These are phyloP conservation scores for Gossypium bickii DNA, from an alignment of 345 rosid genomes.

Conservation along the genomic window DNA sequence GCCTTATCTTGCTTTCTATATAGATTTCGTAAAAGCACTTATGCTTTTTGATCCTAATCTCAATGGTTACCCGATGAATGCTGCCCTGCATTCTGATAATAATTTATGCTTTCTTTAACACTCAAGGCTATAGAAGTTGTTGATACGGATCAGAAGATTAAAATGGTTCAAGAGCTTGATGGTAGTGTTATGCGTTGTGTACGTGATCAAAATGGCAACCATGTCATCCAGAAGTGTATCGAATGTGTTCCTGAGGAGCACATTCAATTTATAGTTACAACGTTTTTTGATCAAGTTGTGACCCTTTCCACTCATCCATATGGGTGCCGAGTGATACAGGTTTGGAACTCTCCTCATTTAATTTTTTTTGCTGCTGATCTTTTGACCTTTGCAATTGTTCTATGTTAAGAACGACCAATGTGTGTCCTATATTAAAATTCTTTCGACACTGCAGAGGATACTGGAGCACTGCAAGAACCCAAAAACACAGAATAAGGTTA, in stretches of 20 bases:
- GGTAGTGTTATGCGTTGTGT: slow-evolving; percentile 58
- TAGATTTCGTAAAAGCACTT: slow-evolving; percentile 3
- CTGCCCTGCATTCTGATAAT: slow-evolving; percentile 11
- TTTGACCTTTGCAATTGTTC: not conserved
- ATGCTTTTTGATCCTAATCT: not conserved
- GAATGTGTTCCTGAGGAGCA: slow-evolving; percentile 59
- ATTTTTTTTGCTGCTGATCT: not conserved
- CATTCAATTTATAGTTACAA: slow-evolving; percentile 19
- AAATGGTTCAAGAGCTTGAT: slow-evolving; percentile 62
- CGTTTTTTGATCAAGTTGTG: slow-evolving; percentile 53
- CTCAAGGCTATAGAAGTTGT: slow-evolving; percentile 59
- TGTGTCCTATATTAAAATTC: not conserved
- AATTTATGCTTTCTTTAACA: slow-evolving; percentile 15
- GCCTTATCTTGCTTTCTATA: not conserved
- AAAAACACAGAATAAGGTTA: slow-evolving; percentile 42
- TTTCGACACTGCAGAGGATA: slow-evolving; percentile 40
- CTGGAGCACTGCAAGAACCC: slow-evolving; percentile 45
- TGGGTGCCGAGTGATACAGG: slow-evolving; percentile 73
- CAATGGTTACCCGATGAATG: not conserved
- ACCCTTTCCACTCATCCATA: slow-evolving; percentile 61
- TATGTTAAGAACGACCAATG: not conserved
- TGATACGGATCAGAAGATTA: slow-evolving; percentile 57
- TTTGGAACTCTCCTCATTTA: not conserved
- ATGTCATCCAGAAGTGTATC: slow-evolving; percentile 67
- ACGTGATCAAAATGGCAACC: slow-evolving; percentile 76